These are phyloP conservation scores for Pogostemon cablin DNA, from an alignment of 257 asterid genomes.

Conservation along the genomic window DNA sequence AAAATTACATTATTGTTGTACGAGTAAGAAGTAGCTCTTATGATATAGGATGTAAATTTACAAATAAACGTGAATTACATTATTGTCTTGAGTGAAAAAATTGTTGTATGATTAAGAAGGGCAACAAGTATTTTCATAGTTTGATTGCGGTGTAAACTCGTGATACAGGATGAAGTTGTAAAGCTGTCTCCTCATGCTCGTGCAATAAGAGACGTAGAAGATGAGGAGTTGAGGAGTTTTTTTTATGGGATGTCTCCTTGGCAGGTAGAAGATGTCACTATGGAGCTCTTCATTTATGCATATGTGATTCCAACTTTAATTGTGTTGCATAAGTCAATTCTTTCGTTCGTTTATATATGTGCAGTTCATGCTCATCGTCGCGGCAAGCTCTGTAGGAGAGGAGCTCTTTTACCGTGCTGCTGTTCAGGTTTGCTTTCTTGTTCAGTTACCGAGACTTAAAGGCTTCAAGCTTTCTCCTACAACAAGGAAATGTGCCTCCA, in stretches of 20 bases:
- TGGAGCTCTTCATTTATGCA: not conserved
- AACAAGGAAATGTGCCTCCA: no score
- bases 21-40: no score
- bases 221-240: constrained; percentile 83
- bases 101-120: not conserved
- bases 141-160: not conserved
- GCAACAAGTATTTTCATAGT: not conserved
- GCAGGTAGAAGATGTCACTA: constrained; percentile 62
- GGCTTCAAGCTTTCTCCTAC: no score
- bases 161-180: constrained; percentile 85
- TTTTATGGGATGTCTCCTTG: constrained; percentile 95
- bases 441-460: not conserved
- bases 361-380: constrained; percentile 91
- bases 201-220: constrained; percentile 95
- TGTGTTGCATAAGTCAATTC: not conserved
- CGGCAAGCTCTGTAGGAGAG: constrained; percentile 98
- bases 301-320: not conserved
- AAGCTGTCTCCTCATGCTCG: constrained; percentile 97
- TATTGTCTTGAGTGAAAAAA: not conserved
- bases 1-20: not conserved
- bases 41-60: no score
- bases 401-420: constrained; percentile 97
- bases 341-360: not conserved
- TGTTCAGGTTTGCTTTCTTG: constrained; percentile 64
- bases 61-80: not conserved